Evolutionary conservation across 768 basidiomycete species (phyloP), one percentile per base, ranked within the genome.

Genomic region (Obba rivulosa): DNA sequence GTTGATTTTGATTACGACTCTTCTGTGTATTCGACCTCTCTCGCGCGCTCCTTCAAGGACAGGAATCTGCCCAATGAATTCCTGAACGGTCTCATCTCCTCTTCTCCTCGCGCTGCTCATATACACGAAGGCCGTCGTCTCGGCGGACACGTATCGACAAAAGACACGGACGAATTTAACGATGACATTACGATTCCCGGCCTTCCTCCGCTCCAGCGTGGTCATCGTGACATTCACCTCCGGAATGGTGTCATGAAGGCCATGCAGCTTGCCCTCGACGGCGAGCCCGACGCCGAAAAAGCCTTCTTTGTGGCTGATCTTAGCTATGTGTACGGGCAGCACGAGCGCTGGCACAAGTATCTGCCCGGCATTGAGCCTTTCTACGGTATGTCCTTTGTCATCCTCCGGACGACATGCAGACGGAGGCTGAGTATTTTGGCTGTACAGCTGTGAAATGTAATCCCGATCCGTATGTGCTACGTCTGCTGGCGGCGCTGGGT

Each of bases 231-330:
- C 43, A 61, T 86, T 25, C 88, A 89, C 62, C 75, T 92, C 45
- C 74, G 87, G 41, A 79, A 79, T 53, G 87, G 87, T n/a, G 78
- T 92, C 46, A 81, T 89, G 71, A 73, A 74, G 22, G 82, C 85
- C 1, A 70, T 75, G 4, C 69, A 70, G 46, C 70, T 75, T 25
- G 68, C 75, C 17, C 73, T 74, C 28, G 73, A 72, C 21, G 72
- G 78, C 49, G 76, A 78, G 53, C 74, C 75, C 17, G 83, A 91
- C 60, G 86, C 92, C 10, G 96, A 97, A 69, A 84, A 83, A 50
- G 95, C 96, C 7, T 98, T 97, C 67, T 98, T 97, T 60, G 94
- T 96, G 10, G 92, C 88, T 10, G 96, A 99, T 66, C 81, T 99
- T 37, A 80, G 85, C 57, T 78, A 85, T 56, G 87, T 98, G 4